Evolutionary conservation across 2,329 filamentous ascomycete genomes (phyloP), one percentile per base, ranked within the genome.

Genomic region (Sporothrix curviconia): DNA sequence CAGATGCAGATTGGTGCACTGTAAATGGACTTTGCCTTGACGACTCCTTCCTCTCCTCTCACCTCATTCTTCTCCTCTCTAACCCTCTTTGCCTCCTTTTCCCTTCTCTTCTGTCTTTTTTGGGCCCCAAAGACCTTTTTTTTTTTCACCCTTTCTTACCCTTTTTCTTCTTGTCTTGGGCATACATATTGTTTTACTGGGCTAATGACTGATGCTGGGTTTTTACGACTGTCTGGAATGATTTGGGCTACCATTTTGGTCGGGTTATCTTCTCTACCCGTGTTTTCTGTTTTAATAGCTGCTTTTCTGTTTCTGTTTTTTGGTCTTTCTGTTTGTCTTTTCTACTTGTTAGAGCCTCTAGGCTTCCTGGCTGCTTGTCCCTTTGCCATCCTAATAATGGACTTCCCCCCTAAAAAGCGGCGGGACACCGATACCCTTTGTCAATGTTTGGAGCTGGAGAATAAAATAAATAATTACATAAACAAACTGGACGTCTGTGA

Each of bases 1-100:
- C 76, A 79, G 68, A 81, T 87, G 78, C 52, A 59, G 42, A 37
- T 42, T 4, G 19, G 17, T 32, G 30, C n/a, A n/a, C n/a, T n/a
- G n/a, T n/a, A n/a, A n/a, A n/a, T n/a, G n/a, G n/a, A n/a, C n/a
- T n/a, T n/a, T n/a, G n/a, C n/a, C n/a, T n/a, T n/a, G n/a, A n/a
- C n/a, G n/a, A n/a, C n/a, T n/a, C n/a, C n/a, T n/a, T 9, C 25
- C 4, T 39, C 17, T 9, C 3, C 19, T 30, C 7, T 49, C 28
- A 32, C 28, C 28, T 22, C 42, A 30, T n/a, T 9, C 14, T 17
- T 25, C 15, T 57, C 19, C 34, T 19, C 32, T 37, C 28, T 12
- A 9, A 17, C 40, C 3, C 11, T 11, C 22, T 43, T 34, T 14
- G 1, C 28, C 3, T 5, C 15, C 22, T 11, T 34, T 4, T 42